phyloP scores from a whole-genome alignment of 257 asterid species.

The Jacaranda mimosifolia region DNA sequence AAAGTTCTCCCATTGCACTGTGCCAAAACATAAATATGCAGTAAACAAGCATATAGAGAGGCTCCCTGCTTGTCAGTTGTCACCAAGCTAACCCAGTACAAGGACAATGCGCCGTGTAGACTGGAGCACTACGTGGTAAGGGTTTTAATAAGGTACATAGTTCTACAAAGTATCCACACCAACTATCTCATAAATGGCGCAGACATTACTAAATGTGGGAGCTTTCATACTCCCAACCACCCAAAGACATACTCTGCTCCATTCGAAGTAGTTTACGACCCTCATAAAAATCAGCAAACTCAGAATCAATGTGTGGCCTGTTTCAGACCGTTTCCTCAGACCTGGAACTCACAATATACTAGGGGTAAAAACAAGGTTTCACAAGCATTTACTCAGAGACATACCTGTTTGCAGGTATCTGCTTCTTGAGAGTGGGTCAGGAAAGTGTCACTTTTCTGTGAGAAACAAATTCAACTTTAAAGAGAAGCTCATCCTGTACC shows the following conservation, averaged over 20 bases:
- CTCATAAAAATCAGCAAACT: slow-evolving; percentile 23
- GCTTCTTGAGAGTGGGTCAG: neutral
- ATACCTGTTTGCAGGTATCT: neutral
- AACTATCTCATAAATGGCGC: slow-evolving; percentile 40
- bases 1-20: neutral
- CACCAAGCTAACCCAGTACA: neutral
- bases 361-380: neutral
- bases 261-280: neutral
- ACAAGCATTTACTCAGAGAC: neutral
- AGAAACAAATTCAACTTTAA: neutral
- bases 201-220: slow-evolving; percentile 43
- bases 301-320: slow-evolving; percentile 24
- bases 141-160: neutral
- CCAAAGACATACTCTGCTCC: slow-evolving; percentile 30
- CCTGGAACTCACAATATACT: too few species aligned
- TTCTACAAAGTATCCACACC: neutral
- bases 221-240: slow-evolving; percentile 36
- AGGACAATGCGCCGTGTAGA: neutral
- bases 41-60: neutral
- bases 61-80: too few species aligned
- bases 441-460: neutral
- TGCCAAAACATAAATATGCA: slow-evolving; percentile 2
- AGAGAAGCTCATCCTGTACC: too few species aligned
- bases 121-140: too few species aligned
- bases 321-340: neutral